These are phyloP conservation scores for Clonostachys rhizophaga DNA, from an alignment of 2,329 filamentous ascomycete genomes.

Conservation along the genomic window DNA sequence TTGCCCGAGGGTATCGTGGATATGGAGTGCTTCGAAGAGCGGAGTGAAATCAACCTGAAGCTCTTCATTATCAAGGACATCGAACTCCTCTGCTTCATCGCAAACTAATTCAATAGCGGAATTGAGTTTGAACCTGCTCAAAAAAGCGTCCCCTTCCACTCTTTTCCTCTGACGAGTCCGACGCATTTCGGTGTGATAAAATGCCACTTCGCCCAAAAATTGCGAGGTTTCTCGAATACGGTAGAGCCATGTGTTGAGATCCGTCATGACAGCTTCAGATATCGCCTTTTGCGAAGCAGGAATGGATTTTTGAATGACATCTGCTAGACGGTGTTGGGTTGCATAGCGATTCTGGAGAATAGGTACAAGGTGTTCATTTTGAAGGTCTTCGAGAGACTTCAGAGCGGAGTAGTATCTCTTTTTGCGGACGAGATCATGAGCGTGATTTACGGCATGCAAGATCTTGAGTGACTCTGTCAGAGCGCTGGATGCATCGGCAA, in stretches of 20 bases:
- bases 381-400: conserved; percentile 89
- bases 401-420: conserved; percentile 96
- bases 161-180: conserved; percentile 79
- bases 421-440: conserved; percentile 84
- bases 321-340: conserved; percentile 89
- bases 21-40: conserved; percentile 91
- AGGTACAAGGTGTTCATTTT: conserved; percentile 83
- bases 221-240: conserved; percentile 94
- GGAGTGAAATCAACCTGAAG: conserved; percentile 92
- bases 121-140: conserved; percentile 85
- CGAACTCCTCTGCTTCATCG: conserved; percentile 93
- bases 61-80: conserved; percentile 92
- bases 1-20: conserved; percentile 90
- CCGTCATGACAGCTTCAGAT: conserved; percentile 93
- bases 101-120: conserved; percentile 93
- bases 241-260: conserved; percentile 95
- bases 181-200: conserved; percentile 91
- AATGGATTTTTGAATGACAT: conserved; percentile 93
- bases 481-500: conserved; percentile 85
- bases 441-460: conserved; percentile 85
- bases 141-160: conserved; percentile 67
- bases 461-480: conserved; percentile 90
- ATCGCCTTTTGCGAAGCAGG: conserved; percentile 90
- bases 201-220: conserved; percentile 91
- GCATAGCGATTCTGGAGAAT: conserved; percentile 77